A percentile compares a stretch with the other conserved stretches of the same genome.
These are phyloP conservation scores for Astrothelium macrocarpum DNA, from an alignment of 495 filamentous ascomycete species.

Conservation along the genomic window DNA sequence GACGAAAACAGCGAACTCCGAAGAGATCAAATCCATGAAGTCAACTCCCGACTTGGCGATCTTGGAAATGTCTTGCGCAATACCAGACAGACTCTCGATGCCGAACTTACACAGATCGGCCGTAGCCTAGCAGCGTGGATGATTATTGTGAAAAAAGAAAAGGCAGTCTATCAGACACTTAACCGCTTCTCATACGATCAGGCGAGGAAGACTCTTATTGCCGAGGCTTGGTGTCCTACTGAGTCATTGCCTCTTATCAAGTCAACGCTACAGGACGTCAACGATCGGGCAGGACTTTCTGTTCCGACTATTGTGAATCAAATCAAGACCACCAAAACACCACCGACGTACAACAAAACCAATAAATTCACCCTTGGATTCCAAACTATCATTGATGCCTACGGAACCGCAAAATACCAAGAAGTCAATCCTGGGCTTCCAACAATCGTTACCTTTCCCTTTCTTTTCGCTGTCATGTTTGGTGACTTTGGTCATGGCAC, in stretches of 20 bases:
- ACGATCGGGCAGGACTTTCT: slow-evolving; percentile 83
- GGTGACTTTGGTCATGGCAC: slow-evolving; percentile 88
- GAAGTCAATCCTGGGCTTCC: slow-evolving; percentile 95
- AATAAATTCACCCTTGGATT: slow-evolving; percentile 98
- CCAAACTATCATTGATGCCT: slow-evolving; percentile 98
- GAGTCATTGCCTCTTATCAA: slow-evolving; percentile 86
- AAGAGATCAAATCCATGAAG: slow-evolving; percentile 90
- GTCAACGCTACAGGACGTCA: slow-evolving; percentile 93
- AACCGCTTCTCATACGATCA: slow-evolving; percentile 96
- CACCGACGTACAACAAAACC: slow-evolving; percentile 89
- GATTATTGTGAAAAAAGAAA: slow-evolving; percentile 95
- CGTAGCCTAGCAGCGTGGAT: slow-evolving; percentile 88
- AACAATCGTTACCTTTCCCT: slow-evolving; percentile 93
- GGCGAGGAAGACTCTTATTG: slow-evolving; percentile 88
- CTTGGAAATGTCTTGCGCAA: slow-evolving; percentile 84
- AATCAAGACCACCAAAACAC: slow-evolving; percentile 90
- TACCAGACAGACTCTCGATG: slow-evolving; percentile 91
- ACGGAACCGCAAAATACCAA: slow-evolving; percentile 91
- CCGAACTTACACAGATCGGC: slow-evolving; percentile 85
- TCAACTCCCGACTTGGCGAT: slow-evolving; percentile 84
- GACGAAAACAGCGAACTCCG: slow-evolving; percentile 94
- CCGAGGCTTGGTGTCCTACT: slow-evolving; percentile 93
- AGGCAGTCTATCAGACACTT: slow-evolving; percentile 92
- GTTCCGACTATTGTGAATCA: slow-evolving; percentile 97
- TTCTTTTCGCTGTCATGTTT: slow-evolving; percentile 99